Evolutionary conservation across 805 yeast genomes (phyloP).

Genomic region (Candida parachauliodes): DNA sequence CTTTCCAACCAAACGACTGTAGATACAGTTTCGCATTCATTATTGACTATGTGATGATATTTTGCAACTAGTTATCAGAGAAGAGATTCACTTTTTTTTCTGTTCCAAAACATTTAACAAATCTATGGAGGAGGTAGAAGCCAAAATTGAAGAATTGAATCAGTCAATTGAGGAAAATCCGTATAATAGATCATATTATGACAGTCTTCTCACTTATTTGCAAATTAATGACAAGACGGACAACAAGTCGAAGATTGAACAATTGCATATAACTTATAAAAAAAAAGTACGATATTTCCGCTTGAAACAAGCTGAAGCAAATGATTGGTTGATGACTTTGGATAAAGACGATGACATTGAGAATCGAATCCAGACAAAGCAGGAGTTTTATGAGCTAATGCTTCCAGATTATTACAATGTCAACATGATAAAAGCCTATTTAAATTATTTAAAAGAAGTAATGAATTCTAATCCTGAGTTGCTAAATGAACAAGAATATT

Average conservation of each 20-base stretch:
- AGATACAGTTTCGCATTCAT: constrained; percentile 80
- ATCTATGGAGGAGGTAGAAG: background rate
- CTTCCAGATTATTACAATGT: constrained; percentile 19
- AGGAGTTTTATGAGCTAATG: constrained; percentile 16
- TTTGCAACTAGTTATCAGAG: constrained; percentile 1
- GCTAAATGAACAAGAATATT: constrained; percentile 6
- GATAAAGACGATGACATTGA: too few relatives aligned
- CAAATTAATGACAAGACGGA: constrained; percentile 5
- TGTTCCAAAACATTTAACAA: background rate
- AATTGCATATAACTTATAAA: constrained; percentile 10
- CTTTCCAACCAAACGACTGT: constrained; percentile 82
- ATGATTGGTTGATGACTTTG: constrained; percentile 18
- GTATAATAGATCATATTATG: constrained; percentile 13
- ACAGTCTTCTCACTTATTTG: constrained; percentile 13
- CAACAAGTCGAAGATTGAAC: background rate
- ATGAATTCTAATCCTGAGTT: constrained; percentile 5
- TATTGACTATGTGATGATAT: background rate
- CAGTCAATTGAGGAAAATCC: constrained; percentile 10
- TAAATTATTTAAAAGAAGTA: constrained; percentile 12
- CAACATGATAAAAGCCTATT: constrained; percentile 18
- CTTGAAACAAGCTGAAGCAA: constrained; percentile 10
- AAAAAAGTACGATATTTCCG: constrained; percentile 11
- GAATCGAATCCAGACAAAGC: too few relatives aligned
- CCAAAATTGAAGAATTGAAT: background rate
- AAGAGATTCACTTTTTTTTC: constrained; percentile 1